Evolutionary conservation across 108 stramenopile genomes (phyloP), one percentile per base, ranked within the genome.

Genomic region (Nitzschia inconspicua): DNA sequence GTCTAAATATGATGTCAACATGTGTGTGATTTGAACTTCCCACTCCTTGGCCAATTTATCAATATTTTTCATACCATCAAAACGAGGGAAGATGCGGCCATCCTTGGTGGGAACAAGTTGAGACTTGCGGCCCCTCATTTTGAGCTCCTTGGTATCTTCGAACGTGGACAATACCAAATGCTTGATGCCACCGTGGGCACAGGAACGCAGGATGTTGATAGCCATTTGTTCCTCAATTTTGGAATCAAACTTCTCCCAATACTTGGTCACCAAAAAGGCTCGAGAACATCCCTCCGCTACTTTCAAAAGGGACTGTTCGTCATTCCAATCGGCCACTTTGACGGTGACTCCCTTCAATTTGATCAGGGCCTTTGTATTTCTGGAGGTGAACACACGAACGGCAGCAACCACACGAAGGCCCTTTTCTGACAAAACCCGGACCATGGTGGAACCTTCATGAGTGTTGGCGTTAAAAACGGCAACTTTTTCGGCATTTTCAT

Each of bases 1-100:
- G 49, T 80, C 79, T 42, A 76, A 52, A 47, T 68, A 80, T 14
- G 73, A 74, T 0, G 79, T 80, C 55, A 80, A 64, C 79, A 80
- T 76, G 63, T 80, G 79, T 20, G 74, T 65, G 24, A 80, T 44
- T 47, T 57, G 58, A 24, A 80, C 71, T 16, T 61, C 63, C 35
- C 36, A 32, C 16, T 72, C 52, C 46, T 74, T 67, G 4, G 73
- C 79, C 19, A 36, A 24, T 2, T 53, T 16, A 8, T 72, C 59
- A 32, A 80, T 58, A 23, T 0, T 1, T 1, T 56, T 56, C 79
- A 70, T 80, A 2, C 67, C 70, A 16, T 69, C 64, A 68, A 80
- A 80, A 2, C 63, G 65, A 4, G 79, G 79, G 65, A 51, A 72
- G 58, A 80, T 80, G 10, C 48, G 60, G 22, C 79, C 79, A 22